phyloP scores from a whole-genome alignment of 2,329 filamentous ascomycete species.

The Colletotrichum spaethianum region DNA sequence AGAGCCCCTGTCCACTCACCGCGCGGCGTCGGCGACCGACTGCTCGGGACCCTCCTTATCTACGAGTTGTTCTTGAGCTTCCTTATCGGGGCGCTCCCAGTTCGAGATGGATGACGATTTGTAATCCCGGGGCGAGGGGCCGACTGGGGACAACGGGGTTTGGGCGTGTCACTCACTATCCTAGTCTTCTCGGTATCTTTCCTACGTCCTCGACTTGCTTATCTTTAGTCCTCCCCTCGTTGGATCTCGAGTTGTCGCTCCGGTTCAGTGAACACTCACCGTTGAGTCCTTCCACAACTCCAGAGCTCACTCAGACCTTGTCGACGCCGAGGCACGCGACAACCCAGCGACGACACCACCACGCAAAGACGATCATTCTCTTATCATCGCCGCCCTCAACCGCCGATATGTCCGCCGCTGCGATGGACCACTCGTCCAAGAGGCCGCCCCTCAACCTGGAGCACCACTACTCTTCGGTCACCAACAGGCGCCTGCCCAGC shows the following conservation, averaged over 20 bases:
- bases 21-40: constrained; percentile 2
- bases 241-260: not conserved
- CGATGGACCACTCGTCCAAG: constrained; percentile 27
- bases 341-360: not conserved
- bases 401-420: constrained; percentile 17
- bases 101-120: constrained; percentile 39
- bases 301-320: not conserved
- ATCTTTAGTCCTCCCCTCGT: not conserved
- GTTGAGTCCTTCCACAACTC: not conserved
- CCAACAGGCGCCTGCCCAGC: constrained; percentile 75
- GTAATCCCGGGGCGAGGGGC: constrained; percentile 28
- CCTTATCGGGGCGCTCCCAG: constrained; percentile 31
- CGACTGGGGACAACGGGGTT: not conserved
- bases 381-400: not conserved
- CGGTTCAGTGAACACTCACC: not conserved
- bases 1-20: not conserved
- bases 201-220: not conserved
- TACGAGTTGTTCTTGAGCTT: constrained; percentile 28
- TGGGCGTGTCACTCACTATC: not conserved
- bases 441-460: constrained; percentile 78
- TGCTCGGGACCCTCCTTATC: constrained; percentile 27
- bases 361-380: not conserved
- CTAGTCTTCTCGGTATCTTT: not conserved
- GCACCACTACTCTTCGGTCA: constrained; percentile 82
- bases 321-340: constrained; percentile 4